Evolutionary conservation across 305 asterid species (phyloP).

Genomic region (Fraxinus greggii): DNA sequence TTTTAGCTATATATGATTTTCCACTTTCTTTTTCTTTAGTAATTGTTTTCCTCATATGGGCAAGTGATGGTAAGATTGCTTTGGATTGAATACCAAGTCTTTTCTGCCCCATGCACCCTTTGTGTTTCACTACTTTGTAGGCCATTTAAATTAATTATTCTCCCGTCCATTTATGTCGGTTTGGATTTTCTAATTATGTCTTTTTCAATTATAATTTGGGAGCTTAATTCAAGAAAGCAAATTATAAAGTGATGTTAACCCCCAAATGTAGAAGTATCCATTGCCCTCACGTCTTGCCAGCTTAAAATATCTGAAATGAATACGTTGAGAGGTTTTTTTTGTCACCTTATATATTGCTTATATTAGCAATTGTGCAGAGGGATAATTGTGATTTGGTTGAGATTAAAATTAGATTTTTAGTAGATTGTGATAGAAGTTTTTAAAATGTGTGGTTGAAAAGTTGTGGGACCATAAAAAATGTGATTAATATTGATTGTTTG

Average conservation of each 20-base stretch:
- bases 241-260: not conserved
- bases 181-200: not conserved
- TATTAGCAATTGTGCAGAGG: not conserved
- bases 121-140: not conserved
- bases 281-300: not conserved
- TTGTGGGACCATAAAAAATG: no score
- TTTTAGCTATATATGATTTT: not conserved
- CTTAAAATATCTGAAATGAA: not conserved
- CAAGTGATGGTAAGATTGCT: slow-evolving; percentile 2
- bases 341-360: not conserved
- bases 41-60: not conserved
- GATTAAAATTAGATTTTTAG: no score
- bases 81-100: slow-evolving; percentile 6
- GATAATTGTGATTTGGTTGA: not conserved
- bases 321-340: not conserved
- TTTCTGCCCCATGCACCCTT: not conserved
- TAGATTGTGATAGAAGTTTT: no score
- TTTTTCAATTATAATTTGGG: not conserved
- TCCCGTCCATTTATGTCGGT: not conserved
- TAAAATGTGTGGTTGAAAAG: no score
- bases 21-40: not conserved
- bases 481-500: no score
- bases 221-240: not conserved
- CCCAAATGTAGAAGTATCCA: not conserved
- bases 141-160: not conserved